Evolutionary conservation across 768 basidiomycete species (phyloP).

Genomic region (Pluteus cervinus): DNA sequence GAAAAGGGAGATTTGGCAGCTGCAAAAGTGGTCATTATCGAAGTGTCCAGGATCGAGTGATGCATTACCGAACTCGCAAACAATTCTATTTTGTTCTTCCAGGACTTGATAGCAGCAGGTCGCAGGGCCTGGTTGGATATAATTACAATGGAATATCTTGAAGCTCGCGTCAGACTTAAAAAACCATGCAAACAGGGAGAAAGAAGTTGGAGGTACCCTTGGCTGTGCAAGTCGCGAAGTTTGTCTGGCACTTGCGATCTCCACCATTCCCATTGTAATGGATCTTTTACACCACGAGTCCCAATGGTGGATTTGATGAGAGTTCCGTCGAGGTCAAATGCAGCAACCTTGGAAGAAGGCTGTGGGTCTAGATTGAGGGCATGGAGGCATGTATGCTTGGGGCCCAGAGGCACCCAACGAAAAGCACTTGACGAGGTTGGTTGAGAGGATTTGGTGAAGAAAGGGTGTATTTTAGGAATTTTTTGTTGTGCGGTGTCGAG

Average conservation of each 20-base stretch:
- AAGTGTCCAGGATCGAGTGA: neutral
- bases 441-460: too few relatives aligned
- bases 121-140: conserved; percentile 76
- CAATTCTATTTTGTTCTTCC: conserved; percentile 71
- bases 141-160: conserved; percentile 66
- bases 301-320: conserved; percentile 53
- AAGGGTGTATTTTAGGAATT: too few relatives aligned
- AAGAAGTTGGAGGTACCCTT: conserved; percentile 42
- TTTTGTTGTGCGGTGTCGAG: too few relatives aligned
- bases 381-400: conserved; percentile 33
- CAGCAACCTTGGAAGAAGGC: conserved; percentile 54
- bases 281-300: conserved; percentile 26
- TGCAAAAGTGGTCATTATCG: conserved; percentile 19
- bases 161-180: neutral
- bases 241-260: conserved; percentile 51
- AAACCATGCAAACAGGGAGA: neutral
- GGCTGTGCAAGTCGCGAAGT: conserved; percentile 49
- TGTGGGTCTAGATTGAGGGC: conserved; percentile 35
- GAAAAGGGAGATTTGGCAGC: conserved; percentile 73
- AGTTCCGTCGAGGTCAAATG: conserved; percentile 87
- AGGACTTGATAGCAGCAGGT: conserved; percentile 41
- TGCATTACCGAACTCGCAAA: conserved; percentile 56
- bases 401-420: conserved; percentile 31
- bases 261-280: conserved; percentile 68
- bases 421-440: conserved; percentile 75